Conservation (phyloP, 2,329 filamentous ascomycete genomes). For the Neonectria punicea region DNA sequence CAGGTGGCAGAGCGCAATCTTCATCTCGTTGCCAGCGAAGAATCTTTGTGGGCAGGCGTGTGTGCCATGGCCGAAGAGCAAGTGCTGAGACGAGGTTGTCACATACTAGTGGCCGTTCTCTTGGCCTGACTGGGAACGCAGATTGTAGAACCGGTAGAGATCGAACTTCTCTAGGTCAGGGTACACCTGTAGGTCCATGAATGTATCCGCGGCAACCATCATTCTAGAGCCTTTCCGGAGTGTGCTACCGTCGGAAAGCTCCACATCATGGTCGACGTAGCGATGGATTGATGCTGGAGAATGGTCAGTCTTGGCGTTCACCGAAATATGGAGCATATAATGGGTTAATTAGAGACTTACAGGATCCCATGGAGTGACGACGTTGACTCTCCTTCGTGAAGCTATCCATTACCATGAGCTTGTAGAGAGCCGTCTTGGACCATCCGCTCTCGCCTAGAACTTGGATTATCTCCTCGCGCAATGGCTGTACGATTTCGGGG, state of each 20-base stretch:
- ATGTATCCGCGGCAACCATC: slow-evolving; percentile 1
- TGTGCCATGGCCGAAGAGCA: too few species aligned
- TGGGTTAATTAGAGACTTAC: not conserved
- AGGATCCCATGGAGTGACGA: slow-evolving; percentile 20
- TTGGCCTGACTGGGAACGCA: too few species aligned
- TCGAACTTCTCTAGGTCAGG: slow-evolving; percentile 54
- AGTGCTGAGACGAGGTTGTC: too few species aligned
- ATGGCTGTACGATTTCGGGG: slow-evolving; percentile 51
- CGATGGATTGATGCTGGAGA: slow-evolving; percentile 2
- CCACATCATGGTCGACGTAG: slow-evolving; percentile 5
- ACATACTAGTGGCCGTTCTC: too few species aligned
- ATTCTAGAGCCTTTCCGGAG: slow-evolving; percentile 4
- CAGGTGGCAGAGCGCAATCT: too few species aligned
- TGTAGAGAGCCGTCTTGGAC: slow-evolving; percentile 50
- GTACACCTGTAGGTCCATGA: slow-evolving; percentile 5
- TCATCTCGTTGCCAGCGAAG: too few species aligned
- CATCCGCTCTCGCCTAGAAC: slow-evolving; percentile 50
- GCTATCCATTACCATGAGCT: slow-evolving; percentile 54
- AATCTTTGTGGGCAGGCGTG: too few species aligned
- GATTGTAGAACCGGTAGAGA: slow-evolving; percentile 58
- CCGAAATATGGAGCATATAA: too few species aligned
- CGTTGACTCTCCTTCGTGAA: slow-evolving; percentile 53
- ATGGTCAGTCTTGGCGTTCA: not conserved
- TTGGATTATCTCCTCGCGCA: slow-evolving; percentile 54
- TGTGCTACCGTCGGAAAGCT: not conserved